Base-by-base conservation (phyloP, 768 basidiomycete genomes). In the Lentinus brumalis region DNA sequence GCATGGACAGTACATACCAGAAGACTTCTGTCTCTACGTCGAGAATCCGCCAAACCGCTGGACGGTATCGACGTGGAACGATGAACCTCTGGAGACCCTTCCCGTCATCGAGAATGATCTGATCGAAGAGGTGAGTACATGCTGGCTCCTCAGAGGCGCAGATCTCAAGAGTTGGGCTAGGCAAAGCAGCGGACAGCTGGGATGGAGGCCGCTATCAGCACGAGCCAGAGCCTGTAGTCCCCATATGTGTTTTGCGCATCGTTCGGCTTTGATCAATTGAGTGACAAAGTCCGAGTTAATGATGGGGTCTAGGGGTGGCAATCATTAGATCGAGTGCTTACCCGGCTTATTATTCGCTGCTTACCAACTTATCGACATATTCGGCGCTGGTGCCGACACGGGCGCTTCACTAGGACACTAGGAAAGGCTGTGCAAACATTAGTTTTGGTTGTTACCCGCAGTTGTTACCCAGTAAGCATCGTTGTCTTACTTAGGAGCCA, bases 1-100 rank as follows among this genome's bases (percentile, higher is more conserved):
- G 49, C 86, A 93, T 52, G 92, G 91, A 0, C 79, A 79, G 12
- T 83, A 88, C 70, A 80, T 94, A 2, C 92, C 92, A 0, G 82
- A 87, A 63, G 92, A 94, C 65, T 80, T 94, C 41, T 94, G 92
- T 69, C 75, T 92, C 15, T 90, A 83, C 61, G 85, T 93, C 54
- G 84, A 83, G 64, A 89, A 92, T 70, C 73, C 82, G 10, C 92
- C 92, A 10, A 91, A 89, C 40, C 80, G 79, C 54, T 92, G 88
- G 86, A 83, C 88, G 61, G 79, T 92, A 12, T 69, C 82, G 1
- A 86, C 91, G 0, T 79, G 75, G 71, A 75, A 80, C 29, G 84
- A 83, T 5, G 85, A 87, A 41, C 62, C 70, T 6, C 69, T 75
- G 16, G 91, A 92, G 71, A 75, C 75, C 9, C 73, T 92, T 32